Base-by-base conservation (phyloP, 2,329 filamentous ascomycete species). In the Colletotrichum sp. region DNA sequence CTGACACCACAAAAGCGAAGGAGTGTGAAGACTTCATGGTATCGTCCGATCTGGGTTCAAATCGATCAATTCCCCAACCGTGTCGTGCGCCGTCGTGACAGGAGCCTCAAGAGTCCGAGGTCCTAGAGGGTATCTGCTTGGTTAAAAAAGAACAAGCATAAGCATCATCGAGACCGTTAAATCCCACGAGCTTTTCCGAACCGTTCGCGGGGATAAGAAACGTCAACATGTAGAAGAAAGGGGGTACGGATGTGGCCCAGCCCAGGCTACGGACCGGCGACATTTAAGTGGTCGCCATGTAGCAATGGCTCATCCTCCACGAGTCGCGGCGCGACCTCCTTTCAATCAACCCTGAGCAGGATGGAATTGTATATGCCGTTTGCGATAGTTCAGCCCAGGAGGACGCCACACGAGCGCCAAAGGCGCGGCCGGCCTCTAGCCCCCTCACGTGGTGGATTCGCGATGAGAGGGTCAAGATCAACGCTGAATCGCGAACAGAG, bases 351-450 rank as follows among this genome's bases (percentile, higher is more conserved):
- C 30, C 24, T 34, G 32, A 18, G 57, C 32, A 32, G 57, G n/a
- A 18, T 32, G 32, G 28, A 52, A 59, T 49, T 36, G 39, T 30
- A 69, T 69, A 49, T 65, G 74, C 70, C 59, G 65, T 18, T 69
- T 76, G 59, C 59, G 30, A 66, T 74, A 66, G 64, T 69, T 60
- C 65, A 62, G 64, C 21, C 36, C 34, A 39, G 64, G 49, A 72
- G 15, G 24, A 32, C 44, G 74, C 70, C 74, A 66, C 28, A 6
- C 9, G 15, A 18, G 32, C 16, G 34, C 57, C 57, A 64, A 57
- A 36, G 18, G 60, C 24, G 32, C 59, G 26, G 59, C 65, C 34
- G 10, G 5, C 21, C n/a, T 60, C 34, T 73, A 36, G 57, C 26
- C 15, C 34, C 49, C 49, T 69, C 34, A 34, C 60, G 28, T 76